phyloP scores from a whole-genome alignment of 1,284 basidiomycete species.

The Wallemia ichthyophaga region DNA sequence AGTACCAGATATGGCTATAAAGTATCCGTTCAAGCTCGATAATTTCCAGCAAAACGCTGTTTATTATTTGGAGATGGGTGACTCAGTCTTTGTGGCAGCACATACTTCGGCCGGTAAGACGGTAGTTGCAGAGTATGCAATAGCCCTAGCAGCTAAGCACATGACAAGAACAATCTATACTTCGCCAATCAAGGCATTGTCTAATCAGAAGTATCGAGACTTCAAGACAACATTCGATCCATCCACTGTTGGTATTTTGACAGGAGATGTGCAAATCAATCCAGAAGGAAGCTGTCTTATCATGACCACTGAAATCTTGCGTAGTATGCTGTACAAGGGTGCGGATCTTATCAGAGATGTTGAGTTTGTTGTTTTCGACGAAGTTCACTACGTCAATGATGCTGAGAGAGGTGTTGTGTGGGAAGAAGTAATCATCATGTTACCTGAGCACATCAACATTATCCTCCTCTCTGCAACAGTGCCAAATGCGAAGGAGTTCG shows the following conservation, averaged over 20 bases:
- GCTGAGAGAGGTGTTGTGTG: slow-evolving; percentile 98
- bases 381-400: slow-evolving; percentile 99
- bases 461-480: slow-evolving; percentile 93
- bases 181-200: slow-evolving; percentile 91
- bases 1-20: slow-evolving; percentile 51
- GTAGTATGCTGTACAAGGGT: slow-evolving; percentile 96
- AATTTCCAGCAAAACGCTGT: slow-evolving; percentile 94
- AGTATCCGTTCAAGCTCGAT: slow-evolving; percentile 64
- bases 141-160: slow-evolving; percentile 80
- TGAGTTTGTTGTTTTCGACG: slow-evolving; percentile 98
- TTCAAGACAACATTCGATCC: slow-evolving; percentile 92
- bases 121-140: slow-evolving; percentile 95
- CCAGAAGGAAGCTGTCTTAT: slow-evolving; percentile 89
- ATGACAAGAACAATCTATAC: slow-evolving; percentile 99
- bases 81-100: slow-evolving; percentile 94
- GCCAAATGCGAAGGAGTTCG: slow-evolving; percentile 92
- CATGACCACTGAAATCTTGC: slow-evolving; percentile 95
- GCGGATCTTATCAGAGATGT: slow-evolving; percentile 95
- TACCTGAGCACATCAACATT: slow-evolving; percentile 86
- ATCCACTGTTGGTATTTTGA: slow-evolving; percentile 76
- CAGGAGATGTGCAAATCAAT: slow-evolving; percentile 97
- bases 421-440: slow-evolving; percentile 99
- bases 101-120: slow-evolving; percentile 99
- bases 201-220: slow-evolving; percentile 96
- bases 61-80: slow-evolving; percentile 86